These are phyloP conservation scores for Stenogyne calaminthoides DNA, from an alignment of 305 asterid species.

Conservation along the genomic window DNA sequence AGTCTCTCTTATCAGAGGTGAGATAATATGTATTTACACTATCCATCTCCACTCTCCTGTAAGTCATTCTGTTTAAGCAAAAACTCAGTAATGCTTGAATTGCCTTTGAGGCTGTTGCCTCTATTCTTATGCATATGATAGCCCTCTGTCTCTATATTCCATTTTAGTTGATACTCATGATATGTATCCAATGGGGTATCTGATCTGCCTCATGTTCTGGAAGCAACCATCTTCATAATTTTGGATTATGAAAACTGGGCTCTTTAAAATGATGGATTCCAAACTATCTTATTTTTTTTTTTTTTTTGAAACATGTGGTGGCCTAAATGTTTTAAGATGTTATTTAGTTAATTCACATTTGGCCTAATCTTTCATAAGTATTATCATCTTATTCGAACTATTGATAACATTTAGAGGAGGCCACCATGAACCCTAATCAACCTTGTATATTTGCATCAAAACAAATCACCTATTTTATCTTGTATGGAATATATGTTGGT, in stretches of 20 bases:
- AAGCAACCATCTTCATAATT: neutral
- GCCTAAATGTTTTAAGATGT: slow-evolving; percentile 4
- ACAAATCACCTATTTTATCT: neutral
- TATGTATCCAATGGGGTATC: neutral
- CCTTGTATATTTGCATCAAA: no score
- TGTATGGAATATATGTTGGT: neutral
- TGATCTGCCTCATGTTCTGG: slow-evolving; percentile 4
- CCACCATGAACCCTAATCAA: no score
- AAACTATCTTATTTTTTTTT: neutral
- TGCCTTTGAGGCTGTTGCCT: neutral
- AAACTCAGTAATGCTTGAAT: neutral
- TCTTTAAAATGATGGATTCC: neutral
- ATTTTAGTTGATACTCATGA: slow-evolving; percentile 20
- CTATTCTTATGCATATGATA: slow-evolving; percentile 17
- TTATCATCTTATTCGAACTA: neutral
- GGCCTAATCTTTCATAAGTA: neutral
- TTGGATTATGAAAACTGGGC: neutral
- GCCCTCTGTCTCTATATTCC: slow-evolving; percentile 7
- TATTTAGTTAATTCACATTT: neutral
- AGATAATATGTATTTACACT: slow-evolving; percentile 24
- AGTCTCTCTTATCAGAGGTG: slow-evolving; percentile 93
- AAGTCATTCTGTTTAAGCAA: slow-evolving; percentile 24
- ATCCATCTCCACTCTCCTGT: slow-evolving; percentile 24
- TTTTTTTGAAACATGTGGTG: slow-evolving; percentile 6
- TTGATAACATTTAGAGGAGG: no score